A percentile compares a stretch with the other conserved stretches of the same genome.
These are phyloP conservation scores for Cyphellophora attinorum DNA, from an alignment of 2,329 filamentous ascomycete genomes.

Conservation along the genomic window DNA sequence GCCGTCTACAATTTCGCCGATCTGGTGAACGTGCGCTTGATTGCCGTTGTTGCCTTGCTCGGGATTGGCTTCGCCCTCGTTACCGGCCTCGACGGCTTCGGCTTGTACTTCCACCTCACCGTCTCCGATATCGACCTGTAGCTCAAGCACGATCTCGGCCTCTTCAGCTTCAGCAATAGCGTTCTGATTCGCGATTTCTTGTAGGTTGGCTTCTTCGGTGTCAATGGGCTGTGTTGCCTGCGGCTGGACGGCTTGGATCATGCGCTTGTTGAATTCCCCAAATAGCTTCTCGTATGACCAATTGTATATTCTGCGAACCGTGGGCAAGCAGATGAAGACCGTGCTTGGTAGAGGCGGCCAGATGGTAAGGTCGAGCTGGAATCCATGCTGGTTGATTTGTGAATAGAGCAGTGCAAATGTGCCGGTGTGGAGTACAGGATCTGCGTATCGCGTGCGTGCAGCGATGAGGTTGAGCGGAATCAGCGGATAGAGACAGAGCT, in stretches of 20 bases:
- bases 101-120: conserved; percentile 29
- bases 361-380: conserved; percentile 42
- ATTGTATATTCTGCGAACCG: conserved; percentile 55
- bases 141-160: conserved; percentile 37
- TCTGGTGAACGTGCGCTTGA: conserved; percentile 14
- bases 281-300: conserved; percentile 52
- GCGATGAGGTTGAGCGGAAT: conserved; percentile 60
- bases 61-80: conserved; percentile 20
- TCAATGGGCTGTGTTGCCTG: conserved; percentile 30
- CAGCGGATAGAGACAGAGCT: conserved; percentile 48
- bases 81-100: conserved; percentile 18
- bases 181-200: conserved; percentile 23
- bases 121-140: conserved; percentile 43
- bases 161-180: conserved; percentile 24
- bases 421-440: conserved; percentile 53
- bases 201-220: conserved; percentile 20
- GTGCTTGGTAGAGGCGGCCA: conserved; percentile 60
- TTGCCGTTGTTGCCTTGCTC: conserved; percentile 21
- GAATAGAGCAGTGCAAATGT: conserved; percentile 48
- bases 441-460: conserved; percentile 55
- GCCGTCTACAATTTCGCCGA: conserved; percentile 41
- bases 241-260: conserved; percentile 55
- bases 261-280: conserved; percentile 47
- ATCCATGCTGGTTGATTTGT: conserved; percentile 25
- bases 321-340: conserved; percentile 57